Evolutionary conservation across 2,329 filamentous ascomycete genomes (phyloP).

Genomic region (Clarireedia monteithiana): DNA sequence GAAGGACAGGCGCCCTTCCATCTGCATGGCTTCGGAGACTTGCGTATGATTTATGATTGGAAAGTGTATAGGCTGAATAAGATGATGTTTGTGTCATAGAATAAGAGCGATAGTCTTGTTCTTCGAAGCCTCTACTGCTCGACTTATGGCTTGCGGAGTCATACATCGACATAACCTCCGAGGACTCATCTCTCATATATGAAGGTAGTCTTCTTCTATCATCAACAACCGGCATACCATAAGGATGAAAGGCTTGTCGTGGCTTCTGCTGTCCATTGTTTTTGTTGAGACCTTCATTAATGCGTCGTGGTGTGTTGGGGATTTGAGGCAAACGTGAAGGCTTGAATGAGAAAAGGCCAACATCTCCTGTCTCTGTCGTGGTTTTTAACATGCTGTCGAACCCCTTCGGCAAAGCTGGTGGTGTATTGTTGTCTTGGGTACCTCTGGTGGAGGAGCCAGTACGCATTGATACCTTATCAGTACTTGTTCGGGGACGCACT

Average conservation of each 20-base stretch:
- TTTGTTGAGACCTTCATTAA: conserved; percentile 12
- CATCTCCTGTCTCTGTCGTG: conserved; percentile 58
- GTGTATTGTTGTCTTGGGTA: conserved; percentile 32
- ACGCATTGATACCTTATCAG: conserved; percentile 10
- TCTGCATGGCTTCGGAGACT: conserved; percentile 42
- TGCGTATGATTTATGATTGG: conserved; percentile 39
- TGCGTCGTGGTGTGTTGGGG: conserved; percentile 18
- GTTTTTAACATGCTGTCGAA: conserved; percentile 60
- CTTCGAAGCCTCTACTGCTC: conserved; percentile 33
- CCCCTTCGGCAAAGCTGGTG: conserved; percentile 42
- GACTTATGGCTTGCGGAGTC: conserved; percentile 42
- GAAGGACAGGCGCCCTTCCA: conserved; percentile 29
- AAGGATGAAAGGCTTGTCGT: conserved; percentile 18
- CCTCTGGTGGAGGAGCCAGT: conserved; percentile 34
- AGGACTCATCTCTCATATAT: conserved; percentile 39
- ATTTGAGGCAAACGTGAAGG: conserved; percentile 29
- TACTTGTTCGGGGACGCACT: conserved; percentile 14
- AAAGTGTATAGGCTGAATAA: conserved; percentile 30
- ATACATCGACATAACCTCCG: conserved; percentile 50
- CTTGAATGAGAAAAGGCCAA: conserved; percentile 51
- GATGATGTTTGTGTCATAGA: conserved; percentile 44
- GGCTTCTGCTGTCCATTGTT: conserved; percentile 15
- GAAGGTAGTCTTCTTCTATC: conserved; percentile 40
- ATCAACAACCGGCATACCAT: conserved; percentile 29
- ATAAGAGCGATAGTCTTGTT: conserved; percentile 41